phyloP scores from a whole-genome alignment of 2,329 filamentous ascomycete genomes.

The Sphaerulina populicola region DNA sequence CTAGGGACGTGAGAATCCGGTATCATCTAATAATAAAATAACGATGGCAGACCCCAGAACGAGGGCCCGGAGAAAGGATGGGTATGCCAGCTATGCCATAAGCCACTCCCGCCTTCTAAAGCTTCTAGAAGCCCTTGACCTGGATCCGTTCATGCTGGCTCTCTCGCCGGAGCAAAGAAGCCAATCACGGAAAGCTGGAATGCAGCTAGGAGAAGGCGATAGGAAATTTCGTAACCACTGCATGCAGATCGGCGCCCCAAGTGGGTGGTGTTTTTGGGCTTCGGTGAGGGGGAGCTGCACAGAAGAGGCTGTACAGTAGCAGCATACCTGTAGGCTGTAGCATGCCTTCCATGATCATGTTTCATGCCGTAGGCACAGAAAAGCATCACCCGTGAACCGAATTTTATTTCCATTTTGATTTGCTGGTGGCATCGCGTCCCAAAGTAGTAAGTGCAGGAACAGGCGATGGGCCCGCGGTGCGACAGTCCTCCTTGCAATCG shows the following conservation, averaged over 20 bases:
- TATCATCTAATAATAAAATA: background rate
- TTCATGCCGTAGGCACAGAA: too few species aligned
- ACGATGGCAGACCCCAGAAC: background rate
- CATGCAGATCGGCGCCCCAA: background rate
- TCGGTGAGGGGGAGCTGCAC: background rate
- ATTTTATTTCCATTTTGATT: background rate
- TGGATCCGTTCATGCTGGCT: background rate
- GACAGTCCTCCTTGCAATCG: background rate
- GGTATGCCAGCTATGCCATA: background rate
- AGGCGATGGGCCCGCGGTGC: background rate
- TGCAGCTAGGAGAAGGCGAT: background rate
- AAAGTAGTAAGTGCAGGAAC: slow-evolving; percentile 5
- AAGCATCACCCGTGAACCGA: background rate
- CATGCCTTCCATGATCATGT: too few species aligned
- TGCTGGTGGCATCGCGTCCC: too few species aligned
- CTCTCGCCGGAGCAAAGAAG: background rate
- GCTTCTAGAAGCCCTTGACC: background rate
- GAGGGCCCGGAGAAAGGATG: background rate
- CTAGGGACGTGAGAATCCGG: too few species aligned
- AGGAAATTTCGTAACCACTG: background rate
- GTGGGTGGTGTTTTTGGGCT: background rate
- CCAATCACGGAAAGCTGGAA: background rate
- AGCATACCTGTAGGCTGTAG: too few species aligned
- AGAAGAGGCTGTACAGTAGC: background rate
- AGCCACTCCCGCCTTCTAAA: background rate